Percentiles rank a stretch among this genome's conserved stretches.
These are phyloP conservation scores for Candida hungchunana DNA, from an alignment of 805 yeast genomes.

Conservation along the genomic window DNA sequence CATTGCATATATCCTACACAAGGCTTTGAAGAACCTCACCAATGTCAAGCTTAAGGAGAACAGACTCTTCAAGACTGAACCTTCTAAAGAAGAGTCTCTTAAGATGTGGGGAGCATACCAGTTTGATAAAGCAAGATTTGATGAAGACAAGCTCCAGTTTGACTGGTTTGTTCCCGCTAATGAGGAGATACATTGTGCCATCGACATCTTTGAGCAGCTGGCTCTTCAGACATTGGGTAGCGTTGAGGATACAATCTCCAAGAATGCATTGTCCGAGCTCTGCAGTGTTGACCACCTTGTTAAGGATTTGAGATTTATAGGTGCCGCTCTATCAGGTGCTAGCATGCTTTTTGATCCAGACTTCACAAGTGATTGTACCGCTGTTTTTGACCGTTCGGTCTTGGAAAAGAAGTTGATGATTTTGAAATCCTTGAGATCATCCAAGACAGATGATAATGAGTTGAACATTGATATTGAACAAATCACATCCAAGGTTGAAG, in stretches of 20 bases:
- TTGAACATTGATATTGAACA: conserved; percentile 36
- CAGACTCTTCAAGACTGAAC: conserved; percentile 45
- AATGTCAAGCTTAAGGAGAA: conserved; percentile 55
- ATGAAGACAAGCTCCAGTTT: conserved; percentile 46
- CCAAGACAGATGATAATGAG: conserved; percentile 32
- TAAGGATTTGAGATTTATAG: conserved; percentile 50
- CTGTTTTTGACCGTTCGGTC: conserved; percentile 11
- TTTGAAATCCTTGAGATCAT: conserved; percentile 33
- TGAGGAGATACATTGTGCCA: conserved; percentile 55
- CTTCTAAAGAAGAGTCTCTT: conserved; percentile 32
- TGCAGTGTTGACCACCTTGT: conserved; percentile 49
- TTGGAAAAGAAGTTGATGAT: conserved; percentile 28
- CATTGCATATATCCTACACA: conserved; percentile 61
- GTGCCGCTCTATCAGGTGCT: conserved; percentile 63
- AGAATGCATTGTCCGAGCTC: conserved; percentile 21
- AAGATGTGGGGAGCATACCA: conserved; percentile 76
- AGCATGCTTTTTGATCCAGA: conserved; percentile 73
- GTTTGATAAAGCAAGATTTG: conserved; percentile 48
- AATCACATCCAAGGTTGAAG: conserved; percentile 29
- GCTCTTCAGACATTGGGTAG: conserved; percentile 39
- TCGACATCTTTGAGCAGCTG: conserved; percentile 49
- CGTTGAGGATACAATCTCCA: conserved; percentile 34
- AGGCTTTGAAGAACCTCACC: conserved; percentile 58
- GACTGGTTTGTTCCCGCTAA: conserved; percentile 72
- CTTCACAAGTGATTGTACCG: conserved; percentile 32